Evolutionary conservation across 148 eudicot genomes (phyloP).

Genomic region (Agrostemma githago): DNA sequence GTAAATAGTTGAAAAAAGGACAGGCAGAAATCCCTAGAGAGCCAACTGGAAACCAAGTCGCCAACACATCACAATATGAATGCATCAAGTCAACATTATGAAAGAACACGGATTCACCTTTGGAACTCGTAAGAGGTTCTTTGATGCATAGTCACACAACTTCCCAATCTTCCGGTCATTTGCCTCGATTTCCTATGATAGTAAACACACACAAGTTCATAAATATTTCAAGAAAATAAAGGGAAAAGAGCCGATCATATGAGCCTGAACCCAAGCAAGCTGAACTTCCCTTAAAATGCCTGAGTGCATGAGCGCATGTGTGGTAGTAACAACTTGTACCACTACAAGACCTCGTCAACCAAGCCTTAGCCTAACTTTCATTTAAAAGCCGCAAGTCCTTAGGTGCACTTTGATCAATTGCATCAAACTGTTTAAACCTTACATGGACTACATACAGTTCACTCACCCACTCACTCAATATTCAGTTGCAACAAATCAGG

Average conservation of each 20-base stretch:
- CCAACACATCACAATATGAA: not conserved
- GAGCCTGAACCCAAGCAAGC: not conserved
- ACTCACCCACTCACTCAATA: not conserved
- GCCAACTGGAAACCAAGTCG: not conserved
- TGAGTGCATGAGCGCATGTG: not conserved
- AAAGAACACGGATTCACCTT: conserved; percentile 38
- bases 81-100: not conserved
- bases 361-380: not conserved
- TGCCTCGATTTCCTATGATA: conserved; percentile 68
- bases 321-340: not conserved
- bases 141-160: conserved; percentile 81
- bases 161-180: conserved; percentile 85
- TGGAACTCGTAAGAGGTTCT: conserved; percentile 78
- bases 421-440: not conserved
- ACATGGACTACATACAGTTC: not conserved
- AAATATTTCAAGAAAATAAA: not conserved
- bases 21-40: not conserved
- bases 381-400: not conserved
- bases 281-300: not conserved
- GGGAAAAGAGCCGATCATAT: not conserved
- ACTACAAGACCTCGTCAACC: not conserved
- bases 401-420: not conserved
- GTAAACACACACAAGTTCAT: conserved; percentile 7
- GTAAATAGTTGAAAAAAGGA: not conserved
- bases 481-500: conserved; percentile 3